phyloP scores from a whole-genome alignment of 1,284 basidiomycete genomes.

The Puccinia triticina region DNA sequence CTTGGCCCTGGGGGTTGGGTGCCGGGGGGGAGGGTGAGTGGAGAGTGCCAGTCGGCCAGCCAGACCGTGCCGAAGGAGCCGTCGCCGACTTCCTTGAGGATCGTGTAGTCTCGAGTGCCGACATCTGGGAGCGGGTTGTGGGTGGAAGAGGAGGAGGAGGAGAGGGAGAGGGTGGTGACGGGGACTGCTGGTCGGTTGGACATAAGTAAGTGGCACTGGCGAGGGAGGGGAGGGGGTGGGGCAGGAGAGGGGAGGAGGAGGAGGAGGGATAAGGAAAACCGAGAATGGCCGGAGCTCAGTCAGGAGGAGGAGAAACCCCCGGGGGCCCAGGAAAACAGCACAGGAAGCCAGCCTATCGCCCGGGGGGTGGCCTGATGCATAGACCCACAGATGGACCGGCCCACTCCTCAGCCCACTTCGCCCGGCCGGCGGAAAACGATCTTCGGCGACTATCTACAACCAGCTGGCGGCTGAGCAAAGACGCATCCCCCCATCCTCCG shows the following conservation, averaged over 20 bases:
- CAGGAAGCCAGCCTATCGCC: neutral
- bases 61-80: conserved; percentile 97
- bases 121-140: conserved; percentile 40
- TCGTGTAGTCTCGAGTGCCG: conserved; percentile 62
- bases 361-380: too few species aligned
- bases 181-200: neutral
- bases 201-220: neutral
- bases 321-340: neutral
- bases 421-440: too few species aligned
- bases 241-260: neutral
- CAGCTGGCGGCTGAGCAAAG: too few species aligned
- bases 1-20: conserved; percentile 72
- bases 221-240: neutral
- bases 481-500: too few species aligned
- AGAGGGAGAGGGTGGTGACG: conserved; percentile 5
- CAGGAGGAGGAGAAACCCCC: neutral
- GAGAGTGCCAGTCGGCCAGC: conserved; percentile 98
- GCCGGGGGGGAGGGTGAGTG: conserved; percentile 67
- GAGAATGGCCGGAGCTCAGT: neutral
- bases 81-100: conserved; percentile 86
- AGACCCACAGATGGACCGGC: too few species aligned
- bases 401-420: too few species aligned
- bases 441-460: too few species aligned
- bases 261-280: neutral
- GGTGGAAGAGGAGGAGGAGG: conserved; percentile 5